Evolutionary conservation across 2,329 filamentous ascomycete genomes (phyloP).

Genomic region (Zymoseptoria passerinii): DNA sequence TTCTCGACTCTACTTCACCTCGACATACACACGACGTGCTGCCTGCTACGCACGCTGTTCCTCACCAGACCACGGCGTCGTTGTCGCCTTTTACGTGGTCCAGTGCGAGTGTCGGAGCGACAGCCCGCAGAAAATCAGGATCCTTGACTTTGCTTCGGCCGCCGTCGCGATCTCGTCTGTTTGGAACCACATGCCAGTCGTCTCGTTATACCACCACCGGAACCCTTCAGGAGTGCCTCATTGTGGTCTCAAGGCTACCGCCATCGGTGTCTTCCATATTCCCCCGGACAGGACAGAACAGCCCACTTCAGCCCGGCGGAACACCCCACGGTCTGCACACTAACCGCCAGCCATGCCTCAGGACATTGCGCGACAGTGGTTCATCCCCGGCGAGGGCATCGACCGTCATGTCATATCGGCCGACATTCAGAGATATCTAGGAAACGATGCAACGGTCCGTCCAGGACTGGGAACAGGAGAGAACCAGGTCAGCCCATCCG

Average conservation of each 20-base stretch:
- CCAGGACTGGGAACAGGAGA: conserved; percentile 39
- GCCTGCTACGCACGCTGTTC: neutral
- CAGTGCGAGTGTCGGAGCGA: neutral
- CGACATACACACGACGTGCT: neutral
- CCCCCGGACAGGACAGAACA: neutral
- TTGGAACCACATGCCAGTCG: neutral
- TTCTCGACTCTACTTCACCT: neutral
- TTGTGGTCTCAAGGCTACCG: neutral
- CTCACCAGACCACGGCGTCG: neutral
- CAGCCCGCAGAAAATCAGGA: neutral
- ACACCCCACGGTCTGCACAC: neutral
- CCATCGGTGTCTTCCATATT: neutral
- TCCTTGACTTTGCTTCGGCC: neutral
- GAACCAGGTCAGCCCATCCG: conserved; percentile 33
- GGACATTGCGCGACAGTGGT: conserved; percentile 39
- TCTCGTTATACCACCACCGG: neutral
- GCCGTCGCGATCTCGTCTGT: neutral
- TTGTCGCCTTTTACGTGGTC: neutral
- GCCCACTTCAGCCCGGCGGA: neutral
- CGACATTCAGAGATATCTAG: conserved; percentile 45
- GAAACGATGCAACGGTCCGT: conserved; percentile 43
- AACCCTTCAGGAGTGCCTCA: neutral
- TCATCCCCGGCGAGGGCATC: conserved; percentile 43
- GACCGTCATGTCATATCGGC: conserved; percentile 45
- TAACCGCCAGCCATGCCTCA: conserved; percentile 22